These are phyloP conservation scores for Wickerhamiella parazyma DNA, from an alignment of 805 yeast species.

Conservation along the genomic window DNA sequence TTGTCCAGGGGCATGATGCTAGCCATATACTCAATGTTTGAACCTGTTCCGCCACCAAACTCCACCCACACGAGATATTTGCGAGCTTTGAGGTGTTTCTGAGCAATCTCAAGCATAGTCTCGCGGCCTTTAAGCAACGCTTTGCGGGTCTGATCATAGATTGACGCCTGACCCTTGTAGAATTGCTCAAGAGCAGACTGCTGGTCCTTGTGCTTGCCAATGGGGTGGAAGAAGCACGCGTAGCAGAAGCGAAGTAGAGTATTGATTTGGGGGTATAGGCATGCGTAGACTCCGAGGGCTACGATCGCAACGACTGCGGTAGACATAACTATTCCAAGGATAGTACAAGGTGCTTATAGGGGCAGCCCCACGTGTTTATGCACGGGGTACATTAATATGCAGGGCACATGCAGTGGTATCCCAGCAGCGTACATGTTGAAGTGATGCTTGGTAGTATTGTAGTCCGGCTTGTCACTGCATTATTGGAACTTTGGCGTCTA, in stretches of 20 bases:
- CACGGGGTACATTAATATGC: too few species aligned
- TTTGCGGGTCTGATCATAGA: conserved; percentile 61
- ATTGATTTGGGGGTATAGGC: neutral
- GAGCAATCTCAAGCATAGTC: conserved; percentile 44
- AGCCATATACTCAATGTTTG: conserved; percentile 67
- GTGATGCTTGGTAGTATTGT: too few species aligned
- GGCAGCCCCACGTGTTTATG: too few species aligned
- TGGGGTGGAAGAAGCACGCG: conserved; percentile 49
- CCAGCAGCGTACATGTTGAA: too few species aligned
- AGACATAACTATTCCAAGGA: too few species aligned
- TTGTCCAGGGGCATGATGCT: conserved; percentile 34
- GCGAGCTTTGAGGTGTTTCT: conserved; percentile 37
- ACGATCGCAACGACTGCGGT: neutral
- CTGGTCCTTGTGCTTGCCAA: conserved; percentile 34
- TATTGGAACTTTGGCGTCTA: too few species aligned
- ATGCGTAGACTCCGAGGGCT: neutral
- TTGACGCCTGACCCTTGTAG: conserved; percentile 62
- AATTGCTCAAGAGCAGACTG: conserved; percentile 54
- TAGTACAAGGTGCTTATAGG: too few species aligned
- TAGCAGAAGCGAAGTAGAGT: conserved; percentile 27
- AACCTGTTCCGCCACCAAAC: conserved; percentile 80
- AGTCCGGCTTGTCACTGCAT: too few species aligned
- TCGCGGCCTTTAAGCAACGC: conserved; percentile 58
- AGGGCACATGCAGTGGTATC: too few species aligned
- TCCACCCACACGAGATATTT: conserved; percentile 23